Conservation (phyloP, 2,329 filamentous ascomycete genomes). For the Tolypocladium inflatum region DNA sequence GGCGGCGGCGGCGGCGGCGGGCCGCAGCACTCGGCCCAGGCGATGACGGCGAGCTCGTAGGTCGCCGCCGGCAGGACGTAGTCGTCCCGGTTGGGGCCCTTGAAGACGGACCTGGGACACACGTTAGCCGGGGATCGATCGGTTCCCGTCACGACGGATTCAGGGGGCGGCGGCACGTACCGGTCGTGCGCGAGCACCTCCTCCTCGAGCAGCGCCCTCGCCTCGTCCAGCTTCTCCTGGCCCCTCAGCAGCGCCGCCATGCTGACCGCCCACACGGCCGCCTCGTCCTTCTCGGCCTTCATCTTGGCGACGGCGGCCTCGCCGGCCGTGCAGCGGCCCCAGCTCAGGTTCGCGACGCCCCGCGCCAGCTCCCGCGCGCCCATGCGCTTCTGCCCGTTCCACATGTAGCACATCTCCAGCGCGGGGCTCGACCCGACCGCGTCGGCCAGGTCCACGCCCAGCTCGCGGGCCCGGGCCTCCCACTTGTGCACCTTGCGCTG, state of each 20-base stretch:
- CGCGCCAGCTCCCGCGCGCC: slow-evolving; percentile 50
- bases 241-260: slow-evolving; percentile 57
- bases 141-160: not conserved
- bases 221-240: slow-evolving; percentile 52
- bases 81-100: slow-evolving; percentile 54
- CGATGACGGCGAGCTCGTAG: slow-evolving; percentile 77
- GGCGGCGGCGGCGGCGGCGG: slow-evolving; percentile 23
- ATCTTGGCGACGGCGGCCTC: slow-evolving; percentile 33
- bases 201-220: slow-evolving; percentile 52
- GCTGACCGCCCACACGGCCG: slow-evolving; percentile 56
- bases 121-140: not conserved
- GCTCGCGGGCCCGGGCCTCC: slow-evolving; percentile 64
- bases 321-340: slow-evolving; percentile 47
- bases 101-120: slow-evolving; percentile 37
- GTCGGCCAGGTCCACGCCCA: slow-evolving; percentile 62
- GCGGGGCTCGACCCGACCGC: slow-evolving; percentile 72
- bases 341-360: slow-evolving; percentile 55
- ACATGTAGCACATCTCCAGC: slow-evolving; percentile 89
- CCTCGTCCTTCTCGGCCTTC: slow-evolving; percentile 46
- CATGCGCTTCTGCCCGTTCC: slow-evolving; percentile 86
- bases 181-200: slow-evolving; percentile 57
- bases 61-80: slow-evolving; percentile 65
- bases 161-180: slow-evolving; percentile 27
- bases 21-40: slow-evolving; percentile 60
- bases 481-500: slow-evolving; percentile 79